These are phyloP conservation scores for Adenanthera pavonina DNA, from an alignment of 306 rosid genomes.

Conservation along the genomic window DNA sequence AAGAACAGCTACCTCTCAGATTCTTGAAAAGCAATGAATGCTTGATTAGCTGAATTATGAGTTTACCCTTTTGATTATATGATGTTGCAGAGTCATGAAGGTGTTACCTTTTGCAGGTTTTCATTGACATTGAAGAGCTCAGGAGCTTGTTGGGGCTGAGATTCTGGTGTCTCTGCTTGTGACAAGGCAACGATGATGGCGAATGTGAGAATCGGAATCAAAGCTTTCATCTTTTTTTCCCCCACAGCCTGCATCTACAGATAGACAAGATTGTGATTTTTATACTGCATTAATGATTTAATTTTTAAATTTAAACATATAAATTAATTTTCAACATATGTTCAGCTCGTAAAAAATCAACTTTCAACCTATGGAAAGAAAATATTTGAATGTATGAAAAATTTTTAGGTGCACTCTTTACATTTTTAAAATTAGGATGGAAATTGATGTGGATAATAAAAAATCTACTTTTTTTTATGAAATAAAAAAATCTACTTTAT, in stretches of 20 bases:
- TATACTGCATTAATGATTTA: neutral
- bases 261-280: neutral
- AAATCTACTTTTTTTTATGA: no score
- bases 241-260: neutral
- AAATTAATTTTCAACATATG: no score
- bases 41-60: neutral
- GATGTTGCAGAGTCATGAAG: neutral
- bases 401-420: no score
- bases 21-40: neutral
- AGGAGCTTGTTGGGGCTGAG: constrained; percentile 42
- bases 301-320: no score
- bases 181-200: constrained; percentile 43
- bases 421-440: no score
- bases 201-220: constrained; percentile 38
- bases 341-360: no score
- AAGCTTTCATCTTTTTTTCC: constrained; percentile 29
- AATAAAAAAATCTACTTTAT: neutral
- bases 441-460: no score
- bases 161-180: constrained; percentile 33
- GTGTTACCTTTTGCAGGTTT: constrained; percentile 44
- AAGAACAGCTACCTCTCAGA: constrained; percentile 53
- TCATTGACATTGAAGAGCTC: constrained; percentile 44
- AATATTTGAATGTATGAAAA: no score
- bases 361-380: no score
- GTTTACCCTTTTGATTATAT: neutral